phyloP scores from a whole-genome alignment of 306 rosid genomes.

The Vigna reflexopilosa region DNA sequence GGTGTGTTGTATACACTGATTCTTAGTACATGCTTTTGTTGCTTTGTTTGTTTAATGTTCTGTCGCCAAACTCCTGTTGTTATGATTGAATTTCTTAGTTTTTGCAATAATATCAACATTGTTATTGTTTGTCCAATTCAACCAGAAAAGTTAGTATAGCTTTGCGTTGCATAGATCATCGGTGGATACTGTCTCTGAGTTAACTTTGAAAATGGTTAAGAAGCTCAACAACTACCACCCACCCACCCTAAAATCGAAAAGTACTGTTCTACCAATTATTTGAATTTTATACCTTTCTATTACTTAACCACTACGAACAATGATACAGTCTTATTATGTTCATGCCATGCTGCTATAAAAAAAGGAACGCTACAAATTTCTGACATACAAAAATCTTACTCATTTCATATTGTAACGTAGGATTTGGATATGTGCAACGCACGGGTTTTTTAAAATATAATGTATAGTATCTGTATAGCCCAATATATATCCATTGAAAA shows the following conservation, averaged over 20 bases:
- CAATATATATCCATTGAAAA: no score
- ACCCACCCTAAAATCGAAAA: constrained; percentile 24
- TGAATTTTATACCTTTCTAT: neutral
- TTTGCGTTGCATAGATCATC: neutral
- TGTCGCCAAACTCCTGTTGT: constrained; percentile 26
- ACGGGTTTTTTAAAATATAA: no score
- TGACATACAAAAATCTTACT: neutral
- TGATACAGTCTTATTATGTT: neutral
- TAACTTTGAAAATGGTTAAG: constrained; percentile 14
- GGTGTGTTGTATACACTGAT: neutral
- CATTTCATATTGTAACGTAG: no score
- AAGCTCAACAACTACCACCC: constrained; percentile 38
- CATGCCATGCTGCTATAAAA: neutral
- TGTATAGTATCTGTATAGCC: no score
- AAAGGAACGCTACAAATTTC: neutral
- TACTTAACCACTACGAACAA: constrained; percentile 4
- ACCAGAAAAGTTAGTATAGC: neutral
- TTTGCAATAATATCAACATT: constrained; percentile 33
- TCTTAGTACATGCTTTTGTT: neutral
- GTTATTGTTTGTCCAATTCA: neutral
- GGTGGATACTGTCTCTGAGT: no score
- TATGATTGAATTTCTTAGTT: constrained; percentile 42
- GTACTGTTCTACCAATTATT: constrained; percentile 23
- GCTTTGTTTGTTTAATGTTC: constrained; percentile 1
- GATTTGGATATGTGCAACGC: no score